A percentile compares a stretch with the other conserved stretches of the same genome.
Conservation (phyloP, 1,284 basidiomycete genomes). For the Boletellus sp. region DNA sequence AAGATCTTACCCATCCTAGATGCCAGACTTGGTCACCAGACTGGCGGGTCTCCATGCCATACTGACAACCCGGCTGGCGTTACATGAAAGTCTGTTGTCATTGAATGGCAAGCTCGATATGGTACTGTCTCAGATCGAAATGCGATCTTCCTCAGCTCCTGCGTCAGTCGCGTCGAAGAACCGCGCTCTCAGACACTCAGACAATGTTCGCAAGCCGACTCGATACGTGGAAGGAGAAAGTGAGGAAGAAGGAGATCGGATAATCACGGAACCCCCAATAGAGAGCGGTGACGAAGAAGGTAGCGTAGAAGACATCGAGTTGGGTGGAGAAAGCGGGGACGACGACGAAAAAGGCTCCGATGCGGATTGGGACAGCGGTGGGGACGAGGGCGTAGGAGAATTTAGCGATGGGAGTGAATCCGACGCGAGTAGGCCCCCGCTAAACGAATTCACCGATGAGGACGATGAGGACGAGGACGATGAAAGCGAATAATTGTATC, state of each 20-base stretch:
- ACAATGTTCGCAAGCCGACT: constrained; percentile 39
- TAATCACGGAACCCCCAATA: constrained; percentile 65
- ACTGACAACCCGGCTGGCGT: constrained; percentile 73
- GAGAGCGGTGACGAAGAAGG: constrained; percentile 64
- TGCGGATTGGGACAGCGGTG: constrained; percentile 40
- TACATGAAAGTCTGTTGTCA: constrained; percentile 83
- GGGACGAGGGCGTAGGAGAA: constrained; percentile 42
- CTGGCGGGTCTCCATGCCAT: constrained; percentile 84
- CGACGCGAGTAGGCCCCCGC: constrained; percentile 47
- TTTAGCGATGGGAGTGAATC: constrained; percentile 52
- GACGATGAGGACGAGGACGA: constrained; percentile 62
- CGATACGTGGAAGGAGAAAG: constrained; percentile 79
- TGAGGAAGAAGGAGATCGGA: constrained; percentile 63
- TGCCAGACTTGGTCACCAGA: constrained; percentile 82
- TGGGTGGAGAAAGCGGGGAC: constrained; percentile 58
- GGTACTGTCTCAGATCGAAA: constrained; percentile 90
- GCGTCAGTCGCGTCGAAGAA: constrained; percentile 47
- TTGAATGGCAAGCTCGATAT: constrained; percentile 90
- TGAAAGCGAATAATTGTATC: constrained; percentile 37
- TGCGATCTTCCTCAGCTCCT: constrained; percentile 66
- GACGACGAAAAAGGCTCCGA: constrained; percentile 51
- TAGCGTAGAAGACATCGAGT: constrained; percentile 65
- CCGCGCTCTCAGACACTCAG: constrained; percentile 27
- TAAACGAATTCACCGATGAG: constrained; percentile 68
- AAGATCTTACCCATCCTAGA: constrained; percentile 44